Base-by-base conservation (phyloP, 805 yeast species). In the Candida loeiensis region DNA sequence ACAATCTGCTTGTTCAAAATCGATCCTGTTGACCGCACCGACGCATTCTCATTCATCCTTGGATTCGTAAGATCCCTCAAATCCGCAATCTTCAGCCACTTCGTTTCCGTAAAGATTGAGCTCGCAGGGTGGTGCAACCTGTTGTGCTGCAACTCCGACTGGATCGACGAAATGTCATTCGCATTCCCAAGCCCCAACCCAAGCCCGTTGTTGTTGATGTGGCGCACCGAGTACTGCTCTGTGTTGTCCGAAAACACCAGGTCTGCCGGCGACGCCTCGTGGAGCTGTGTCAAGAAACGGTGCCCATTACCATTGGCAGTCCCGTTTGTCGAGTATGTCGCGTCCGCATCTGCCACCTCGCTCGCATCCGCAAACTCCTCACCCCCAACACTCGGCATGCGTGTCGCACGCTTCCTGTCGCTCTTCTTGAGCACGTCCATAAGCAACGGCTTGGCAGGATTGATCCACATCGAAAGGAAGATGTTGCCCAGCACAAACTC, bases 101-200 rank as follows among this genome's bases (percentile, higher is more conserved):
- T 36, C n/a, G 34, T 26, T 12, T 50, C 55, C 14, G 28, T 34
- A 13, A 29, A 33, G 13, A 36, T 18, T 6, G 37, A 20, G 25
- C 40, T 37, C 14, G 27, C 22, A 4, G 12, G 31, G 21, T 31
- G 35, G 17, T 18, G 17, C 8, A 14, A 27, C 15, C 42, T 32
- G 20, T 32, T 24, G 37, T 31, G 27, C 13, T 32, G 37, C 15
- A 60, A 41, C 31, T 65, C 72, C 2, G 70, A 63, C 40, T 66
- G 69, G 33, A 68, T 68, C 3, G 71, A 64, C 4, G 63, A 54
- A 16, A 68, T 68, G 43, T 68, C 74, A 27, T 61, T 60, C 9
- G 65, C 62, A n/a, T 56, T 63, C 9, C 74, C 74, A 29, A 68
- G 47, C 1, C 74, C 74, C 30, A 58, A 29, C 8, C 50, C 51